Evolutionary conservation across 768 basidiomycete species (phyloP), one percentile per base, ranked within the genome.

Genomic region (Termitomyces sp.): DNA sequence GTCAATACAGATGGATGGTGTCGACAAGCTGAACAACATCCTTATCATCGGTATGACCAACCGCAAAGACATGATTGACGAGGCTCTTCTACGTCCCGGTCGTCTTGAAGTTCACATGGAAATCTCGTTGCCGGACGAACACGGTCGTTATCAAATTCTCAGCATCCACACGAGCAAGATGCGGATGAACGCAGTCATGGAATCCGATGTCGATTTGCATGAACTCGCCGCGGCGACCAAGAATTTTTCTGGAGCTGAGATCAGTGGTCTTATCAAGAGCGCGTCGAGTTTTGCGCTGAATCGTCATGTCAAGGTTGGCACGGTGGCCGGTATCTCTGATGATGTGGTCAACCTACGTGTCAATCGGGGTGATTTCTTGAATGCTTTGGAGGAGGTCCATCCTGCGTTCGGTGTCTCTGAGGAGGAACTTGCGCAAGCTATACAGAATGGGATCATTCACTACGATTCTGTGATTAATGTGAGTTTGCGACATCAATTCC

Each of bases 11-110:
- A 96, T 99, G 94, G 97, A 99, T 64, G 97, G 97, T 77, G 96
- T 99, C 12, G 97, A 99, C 69, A 90, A 93, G 75, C 78, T 99
- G 33, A 98, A 99, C 78, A 99, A 99, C 73, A 96, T 99, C 60
- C 88, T 99, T 65, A 90, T 99, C 64, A 99, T 99, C 64, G 97
- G 97, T 65, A 99, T 99, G 97, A 99, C 96, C 47, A 98, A 99
- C 72, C 88, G 97, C 59, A 75, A 85, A 44, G 97, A 99, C 78
- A 93, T 99, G 95, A 98, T 99, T 65, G 97, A 99, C 66, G 97
- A 99, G 69, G 97, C 96, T 8, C 82, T 98, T 2, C 81, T 98
- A 5, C 94, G 97, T 65, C 95, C 97, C 1, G 97, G 97, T 44
- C 95, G 97, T 78, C 87, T 99, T 48, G 97, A 99, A 71, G 95